Evolutionary conservation across 2,329 filamentous ascomycete genomes (phyloP).

Genomic region (Colletotrichum horii): DNA sequence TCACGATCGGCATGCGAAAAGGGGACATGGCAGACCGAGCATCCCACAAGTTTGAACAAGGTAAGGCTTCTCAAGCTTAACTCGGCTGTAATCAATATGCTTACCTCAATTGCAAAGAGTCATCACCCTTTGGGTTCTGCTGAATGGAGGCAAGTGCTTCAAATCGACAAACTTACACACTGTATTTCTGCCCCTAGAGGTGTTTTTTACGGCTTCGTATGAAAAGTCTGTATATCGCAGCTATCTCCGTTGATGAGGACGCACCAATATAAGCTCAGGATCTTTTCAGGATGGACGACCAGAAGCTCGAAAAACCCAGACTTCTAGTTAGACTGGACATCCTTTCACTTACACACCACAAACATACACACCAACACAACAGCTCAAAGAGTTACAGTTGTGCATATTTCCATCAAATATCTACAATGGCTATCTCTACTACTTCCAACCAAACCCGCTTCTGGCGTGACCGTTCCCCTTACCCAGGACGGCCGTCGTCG

Average conservation of each 20-base stretch:
- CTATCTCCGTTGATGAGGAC: not conserved
- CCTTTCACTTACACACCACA: not conserved
- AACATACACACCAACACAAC: not conserved
- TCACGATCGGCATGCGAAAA: not conserved
- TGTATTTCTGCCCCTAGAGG: not conserved
- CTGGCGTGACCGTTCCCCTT: not conserved
- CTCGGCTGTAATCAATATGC: not conserved
- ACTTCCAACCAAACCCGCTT: not conserved
- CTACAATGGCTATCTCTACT: not conserved
- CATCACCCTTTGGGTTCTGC: not conserved
- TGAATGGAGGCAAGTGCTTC: not conserved
- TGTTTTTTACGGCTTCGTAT: too few species aligned
- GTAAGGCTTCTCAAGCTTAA: not conserved
- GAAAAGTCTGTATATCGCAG: not conserved
- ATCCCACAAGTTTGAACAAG: not conserved
- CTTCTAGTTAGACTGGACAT: not conserved
- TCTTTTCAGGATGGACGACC: not conserved
- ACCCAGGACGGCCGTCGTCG: not conserved
- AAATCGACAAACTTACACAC: not conserved
- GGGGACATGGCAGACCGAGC: not conserved
- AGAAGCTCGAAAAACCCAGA: not conserved
- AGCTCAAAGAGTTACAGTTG: not conserved
- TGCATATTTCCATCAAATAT: not conserved
- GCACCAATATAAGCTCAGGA: not conserved
- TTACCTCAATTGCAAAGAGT: not conserved